Percentiles rank a stretch among this genome's conserved stretches.
These are phyloP conservation scores for Escovopsis weberi DNA, from an alignment of 2,329 filamentous ascomycete species.

Conservation along the genomic window DNA sequence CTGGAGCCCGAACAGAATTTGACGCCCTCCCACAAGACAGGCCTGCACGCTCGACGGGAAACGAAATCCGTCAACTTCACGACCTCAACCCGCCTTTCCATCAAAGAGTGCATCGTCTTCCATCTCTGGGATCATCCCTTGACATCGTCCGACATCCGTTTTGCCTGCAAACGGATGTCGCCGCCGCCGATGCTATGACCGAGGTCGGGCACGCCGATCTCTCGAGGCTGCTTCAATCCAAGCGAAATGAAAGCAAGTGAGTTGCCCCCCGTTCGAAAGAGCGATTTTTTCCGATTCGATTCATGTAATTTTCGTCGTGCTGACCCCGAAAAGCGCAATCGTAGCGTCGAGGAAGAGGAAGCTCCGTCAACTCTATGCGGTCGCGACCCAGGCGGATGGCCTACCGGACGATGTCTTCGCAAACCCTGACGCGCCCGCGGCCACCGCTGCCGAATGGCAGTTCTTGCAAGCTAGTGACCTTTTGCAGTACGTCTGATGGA, in stretches of 20 bases:
- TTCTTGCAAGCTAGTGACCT: slow-evolving; percentile 45
- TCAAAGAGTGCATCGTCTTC: slow-evolving; percentile 14
- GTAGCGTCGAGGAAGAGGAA: slow-evolving; percentile 80
- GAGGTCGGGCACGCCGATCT: slow-evolving; percentile 53
- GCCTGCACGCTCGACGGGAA: slow-evolving; percentile 14
- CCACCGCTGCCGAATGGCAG: slow-evolving; percentile 35
- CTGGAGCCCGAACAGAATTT: slow-evolving; percentile 18
- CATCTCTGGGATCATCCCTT: slow-evolving; percentile 15
- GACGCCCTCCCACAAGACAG: slow-evolving; percentile 16
- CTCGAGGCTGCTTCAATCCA: slow-evolving; percentile 51
- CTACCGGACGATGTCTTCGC: slow-evolving; percentile 44
- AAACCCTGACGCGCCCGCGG: slow-evolving; percentile 40
- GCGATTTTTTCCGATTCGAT: slow-evolving; percentile 34
- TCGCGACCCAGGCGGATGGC: slow-evolving; percentile 55
- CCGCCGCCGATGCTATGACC: slow-evolving; percentile 54
- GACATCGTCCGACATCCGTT: slow-evolving; percentile 34
- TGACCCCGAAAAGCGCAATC: slow-evolving; percentile 46
- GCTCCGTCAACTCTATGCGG: slow-evolving; percentile 70
- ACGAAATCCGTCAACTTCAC: slow-evolving; percentile 19
- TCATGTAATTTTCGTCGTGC: slow-evolving; percentile 28
- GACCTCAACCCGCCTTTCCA: slow-evolving; percentile 15
- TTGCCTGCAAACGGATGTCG: slow-evolving; percentile 55
- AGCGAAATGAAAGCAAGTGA: slow-evolving; percentile 48
- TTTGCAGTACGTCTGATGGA: slow-evolving; percentile 35
- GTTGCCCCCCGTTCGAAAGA: slow-evolving; percentile 29